These are phyloP conservation scores for Porphyrellus cyaneotinctus DNA, from an alignment of 768 basidiomycete genomes.

Conservation along the genomic window DNA sequence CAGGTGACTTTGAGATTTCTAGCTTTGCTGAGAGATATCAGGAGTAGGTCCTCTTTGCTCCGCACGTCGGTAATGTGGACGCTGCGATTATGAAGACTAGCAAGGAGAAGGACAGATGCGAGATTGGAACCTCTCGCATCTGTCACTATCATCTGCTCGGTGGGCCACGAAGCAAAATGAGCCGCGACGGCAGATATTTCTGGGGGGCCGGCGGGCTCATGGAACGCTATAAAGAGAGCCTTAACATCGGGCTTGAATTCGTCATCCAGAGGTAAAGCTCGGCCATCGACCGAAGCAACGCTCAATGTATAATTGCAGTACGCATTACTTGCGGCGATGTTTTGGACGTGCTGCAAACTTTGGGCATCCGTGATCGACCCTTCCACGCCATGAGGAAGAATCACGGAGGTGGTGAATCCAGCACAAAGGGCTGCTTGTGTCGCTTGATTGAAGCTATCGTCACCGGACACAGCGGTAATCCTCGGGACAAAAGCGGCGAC, in stretches of 20 bases:
- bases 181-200: constrained; percentile 74
- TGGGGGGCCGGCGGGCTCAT: constrained; percentile 41
- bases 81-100: constrained; percentile 85
- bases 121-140: constrained; percentile 90
- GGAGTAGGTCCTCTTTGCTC: constrained; percentile 76
- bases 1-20: constrained; percentile 94
- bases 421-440: constrained; percentile 82
- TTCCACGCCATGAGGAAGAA: constrained; percentile 67
- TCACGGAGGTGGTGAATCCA: constrained; percentile 83
- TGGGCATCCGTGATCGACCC: constrained; percentile 62
- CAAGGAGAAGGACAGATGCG: constrained; percentile 87
- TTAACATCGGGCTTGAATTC: constrained; percentile 78
- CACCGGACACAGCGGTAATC: constrained; percentile 45
- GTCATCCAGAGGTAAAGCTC: constrained; percentile 61
- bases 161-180: constrained; percentile 88
- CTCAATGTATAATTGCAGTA: constrained; percentile 88
- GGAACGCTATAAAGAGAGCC: constrained; percentile 82
- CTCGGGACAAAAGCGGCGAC: constrained; percentile 82
- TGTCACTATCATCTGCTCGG: constrained; percentile 89
- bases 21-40: constrained; percentile 93
- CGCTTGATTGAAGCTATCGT: constrained; percentile 56
- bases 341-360: constrained; percentile 65
- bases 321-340: constrained; percentile 57
- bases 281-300: constrained; percentile 68
- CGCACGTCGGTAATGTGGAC: constrained; percentile 91